Percentiles rank a stretch among this genome's conserved stretches.
These are phyloP conservation scores for Tylopilus sp. DNA, from an alignment of 768 basidiomycete species.

Conservation along the genomic window DNA sequence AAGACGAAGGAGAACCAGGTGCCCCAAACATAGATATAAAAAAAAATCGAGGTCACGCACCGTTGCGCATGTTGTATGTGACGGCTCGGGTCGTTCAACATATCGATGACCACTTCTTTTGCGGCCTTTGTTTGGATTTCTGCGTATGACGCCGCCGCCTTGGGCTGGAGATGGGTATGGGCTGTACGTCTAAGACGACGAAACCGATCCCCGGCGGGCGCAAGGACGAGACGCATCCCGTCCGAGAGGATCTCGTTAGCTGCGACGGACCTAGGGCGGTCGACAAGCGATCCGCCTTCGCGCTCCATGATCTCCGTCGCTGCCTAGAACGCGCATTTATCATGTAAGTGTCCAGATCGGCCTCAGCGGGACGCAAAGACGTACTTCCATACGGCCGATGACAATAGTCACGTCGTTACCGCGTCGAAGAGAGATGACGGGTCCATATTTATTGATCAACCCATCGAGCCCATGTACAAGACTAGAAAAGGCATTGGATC, in stretches of 20 bases:
- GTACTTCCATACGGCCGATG: slow-evolving; percentile 18
- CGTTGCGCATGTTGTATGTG: slow-evolving; percentile 13
- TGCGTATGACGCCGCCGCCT: slow-evolving; percentile 41
- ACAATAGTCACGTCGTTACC: slow-evolving; percentile 29
- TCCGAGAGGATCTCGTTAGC: slow-evolving; percentile 52
- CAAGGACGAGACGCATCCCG: slow-evolving; percentile 51
- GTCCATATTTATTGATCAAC: slow-evolving; percentile 54
- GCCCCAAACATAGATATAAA: too few species aligned
- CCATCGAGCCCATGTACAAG: slow-evolving; percentile 35
- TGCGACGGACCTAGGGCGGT: slow-evolving; percentile 48
- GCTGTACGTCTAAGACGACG: slow-evolving; percentile 53
- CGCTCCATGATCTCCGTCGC: slow-evolving; percentile 61
- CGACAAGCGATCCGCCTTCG: slow-evolving; percentile 46
- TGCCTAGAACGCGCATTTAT: slow-evolving; percentile 31
- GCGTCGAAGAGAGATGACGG: slow-evolving; percentile 49
- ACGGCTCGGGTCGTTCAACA: slow-evolving; percentile 15
- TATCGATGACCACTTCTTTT: slow-evolving; percentile 14
- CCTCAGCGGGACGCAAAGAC: neutral
- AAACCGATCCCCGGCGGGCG: slow-evolving; percentile 48
- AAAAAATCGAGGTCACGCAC: neutral
- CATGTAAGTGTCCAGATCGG: neutral
- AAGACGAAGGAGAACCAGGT: too few species aligned
- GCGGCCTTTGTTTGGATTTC: slow-evolving; percentile 39
- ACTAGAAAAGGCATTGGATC: slow-evolving; percentile 2
- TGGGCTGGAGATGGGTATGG: slow-evolving; percentile 51